Base-by-base conservation (phyloP, 768 basidiomycete species). In the Pisolithus marmoratus region DNA sequence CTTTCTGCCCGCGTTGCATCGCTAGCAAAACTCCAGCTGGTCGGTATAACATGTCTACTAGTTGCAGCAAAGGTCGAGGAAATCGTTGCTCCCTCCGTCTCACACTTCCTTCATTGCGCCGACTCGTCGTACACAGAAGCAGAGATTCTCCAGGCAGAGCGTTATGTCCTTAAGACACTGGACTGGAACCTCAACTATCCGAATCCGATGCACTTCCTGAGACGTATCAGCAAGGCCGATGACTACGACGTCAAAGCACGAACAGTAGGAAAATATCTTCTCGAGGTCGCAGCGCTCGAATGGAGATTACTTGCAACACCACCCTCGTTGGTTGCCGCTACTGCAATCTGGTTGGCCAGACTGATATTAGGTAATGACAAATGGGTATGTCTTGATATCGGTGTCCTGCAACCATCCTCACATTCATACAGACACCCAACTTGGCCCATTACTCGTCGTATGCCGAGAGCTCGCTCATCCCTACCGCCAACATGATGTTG, bases 31-130 rank as follows among this genome's bases (percentile, higher is more conserved):
- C 79, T 95, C 31, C 94, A 96, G 67, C 83, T 96, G 36, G 91
- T 96, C 52, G 94, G 94, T 51, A 77, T 93, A 48, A 85, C 90
- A 3, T 84, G 86, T 53, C 80, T 97, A 59, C 89, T 95, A 70
- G 74, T 96, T 58, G 82, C 94, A 0, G 81, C 90, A 36, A 97
- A 97, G 68, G 91, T 87, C 55, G 94, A 97, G 68, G 94, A 96
- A 67, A 92, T 92, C 38, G 81, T 91, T 56, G 83, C 91, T 9
- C 94, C 94, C 0, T 85, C 87, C 22, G 85, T 92, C 24, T 71
- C 72, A 26, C 89, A 94, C 70, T 86, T 95, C 63, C 78, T 87
- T 19, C 78, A 79, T 63, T 84, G 91, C 60, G 81, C 89, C 36
- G 90, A 94, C 53, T 81, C 82, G 5, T 82, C 84, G 12, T 93